A percentile compares a stretch with the other conserved stretches of the same genome.
phyloP scores from a whole-genome alignment of 495 filamentous ascomycete species.

The Durotheca rogersii region DNA sequence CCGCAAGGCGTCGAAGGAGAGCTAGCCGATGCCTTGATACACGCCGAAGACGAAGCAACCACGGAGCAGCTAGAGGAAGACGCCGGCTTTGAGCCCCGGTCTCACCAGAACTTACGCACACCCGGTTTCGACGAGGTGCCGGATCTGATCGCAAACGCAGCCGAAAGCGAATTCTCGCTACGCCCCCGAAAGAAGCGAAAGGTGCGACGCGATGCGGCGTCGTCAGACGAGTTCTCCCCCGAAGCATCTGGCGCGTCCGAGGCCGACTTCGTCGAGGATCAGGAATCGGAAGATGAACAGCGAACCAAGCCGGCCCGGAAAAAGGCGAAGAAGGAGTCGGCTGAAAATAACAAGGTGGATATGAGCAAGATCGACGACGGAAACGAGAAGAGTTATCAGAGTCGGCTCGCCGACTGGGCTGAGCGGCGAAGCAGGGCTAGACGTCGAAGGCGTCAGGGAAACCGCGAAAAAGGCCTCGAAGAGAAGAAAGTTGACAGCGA shows the following conservation, averaged over 20 bases:
- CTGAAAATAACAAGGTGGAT: conserved; percentile 61
- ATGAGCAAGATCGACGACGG: conserved; percentile 84
- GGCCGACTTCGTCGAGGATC: conserved; percentile 32
- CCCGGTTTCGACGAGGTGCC: conserved; percentile 70
- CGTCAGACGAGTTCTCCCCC: conserved; percentile 47
- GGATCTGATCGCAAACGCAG: conserved; percentile 29
- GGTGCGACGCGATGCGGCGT: conserved; percentile 36
- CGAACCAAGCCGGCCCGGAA: conserved; percentile 10
- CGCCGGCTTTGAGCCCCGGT: conserved; percentile 58
- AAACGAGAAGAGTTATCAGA: conserved; percentile 79
- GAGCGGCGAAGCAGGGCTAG: conserved; percentile 67
- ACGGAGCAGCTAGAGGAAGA: conserved; percentile 57
- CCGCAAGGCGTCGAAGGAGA: conserved; percentile 58
- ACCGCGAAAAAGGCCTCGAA: conserved; percentile 35
- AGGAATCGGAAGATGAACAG: conserved; percentile 41
- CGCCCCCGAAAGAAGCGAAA: conserved; percentile 51
- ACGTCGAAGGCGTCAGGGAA: conserved; percentile 43
- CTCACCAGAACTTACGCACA: conserved; percentile 76
- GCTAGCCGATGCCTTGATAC: conserved; percentile 69
- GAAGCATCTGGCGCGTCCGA: conserved; percentile 34
- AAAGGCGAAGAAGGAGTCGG: conserved; percentile 43
- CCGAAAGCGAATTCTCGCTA: conserved; percentile 52
- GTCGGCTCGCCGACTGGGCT: conserved; percentile 73
- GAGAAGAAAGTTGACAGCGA: conserved; percentile 41
- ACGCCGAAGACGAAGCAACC: conserved; percentile 63